phyloP scores from a whole-genome alignment of 225 moss, liverwort and hornwort species.

The Takakia lepidozioides region DNA sequence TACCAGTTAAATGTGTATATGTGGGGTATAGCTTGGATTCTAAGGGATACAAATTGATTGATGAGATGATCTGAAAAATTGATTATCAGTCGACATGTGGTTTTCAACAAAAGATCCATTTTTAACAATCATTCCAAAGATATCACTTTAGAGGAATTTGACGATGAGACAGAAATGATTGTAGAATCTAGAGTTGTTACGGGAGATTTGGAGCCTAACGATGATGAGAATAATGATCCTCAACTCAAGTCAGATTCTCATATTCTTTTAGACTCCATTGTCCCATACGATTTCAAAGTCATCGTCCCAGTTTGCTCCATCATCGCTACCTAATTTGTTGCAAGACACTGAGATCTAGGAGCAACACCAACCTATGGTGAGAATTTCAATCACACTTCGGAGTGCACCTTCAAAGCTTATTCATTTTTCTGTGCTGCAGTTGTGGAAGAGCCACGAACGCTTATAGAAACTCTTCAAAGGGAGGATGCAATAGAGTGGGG shows the following conservation, averaged over 20 bases:
- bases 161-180: too few relatives aligned
- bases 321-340: too few relatives aligned
- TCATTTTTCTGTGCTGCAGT: neutral
- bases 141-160: neutral
- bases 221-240: neutral
- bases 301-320: too few relatives aligned
- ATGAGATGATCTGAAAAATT: neutral
- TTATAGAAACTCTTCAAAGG: neutral
- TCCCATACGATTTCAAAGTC: too few relatives aligned
- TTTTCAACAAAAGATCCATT: neutral
- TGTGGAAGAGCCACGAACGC: neutral
- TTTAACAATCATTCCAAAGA: neutral
- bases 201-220: neutral
- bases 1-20: neutral
- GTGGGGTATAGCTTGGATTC: slow-evolving; percentile 1
- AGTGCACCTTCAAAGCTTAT: neutral
- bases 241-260: neutral
- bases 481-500: neutral
- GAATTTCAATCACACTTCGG: too few relatives aligned
- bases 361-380: neutral
- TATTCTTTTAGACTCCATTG: too few relatives aligned
- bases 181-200: too few relatives aligned
- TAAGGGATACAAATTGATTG: slow-evolving; percentile 1
- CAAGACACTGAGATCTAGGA: too few relatives aligned
- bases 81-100: neutral